These are phyloP conservation scores for Ascochyta viciae-villosae DNA, from an alignment of 2,329 filamentous ascomycete genomes.

Conservation along the genomic window DNA sequence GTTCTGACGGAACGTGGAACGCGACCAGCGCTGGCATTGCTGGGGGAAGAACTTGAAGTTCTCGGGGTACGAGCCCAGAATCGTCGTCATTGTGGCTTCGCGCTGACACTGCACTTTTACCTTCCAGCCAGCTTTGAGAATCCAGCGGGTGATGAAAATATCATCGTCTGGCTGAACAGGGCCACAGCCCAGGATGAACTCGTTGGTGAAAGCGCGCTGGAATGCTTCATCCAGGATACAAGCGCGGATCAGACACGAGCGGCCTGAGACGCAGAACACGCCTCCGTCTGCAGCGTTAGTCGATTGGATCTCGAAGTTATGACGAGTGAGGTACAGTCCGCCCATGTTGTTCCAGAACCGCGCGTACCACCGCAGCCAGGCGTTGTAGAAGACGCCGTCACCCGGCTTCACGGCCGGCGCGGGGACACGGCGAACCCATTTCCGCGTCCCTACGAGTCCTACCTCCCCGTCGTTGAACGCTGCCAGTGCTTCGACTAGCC, in stretches of 20 bases:
- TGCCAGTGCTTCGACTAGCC: constrained; percentile 24
- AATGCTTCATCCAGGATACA: constrained; percentile 34
- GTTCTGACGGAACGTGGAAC: constrained; percentile 35
- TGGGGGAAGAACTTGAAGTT: constrained; percentile 29
- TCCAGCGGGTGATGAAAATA: constrained; percentile 61
- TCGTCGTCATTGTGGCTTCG: constrained; percentile 59
- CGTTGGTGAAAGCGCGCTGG: constrained; percentile 25
- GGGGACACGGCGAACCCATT: constrained; percentile 29
- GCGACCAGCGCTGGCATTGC: constrained; percentile 38
- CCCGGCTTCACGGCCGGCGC: not conserved
- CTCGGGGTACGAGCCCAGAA: constrained; percentile 39
- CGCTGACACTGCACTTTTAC: constrained; percentile 61
- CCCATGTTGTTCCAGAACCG: constrained; percentile 36
- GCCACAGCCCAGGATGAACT: constrained; percentile 28
- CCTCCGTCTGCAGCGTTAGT: constrained; percentile 43
- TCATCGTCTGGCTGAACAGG: constrained; percentile 42
- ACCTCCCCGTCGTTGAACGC: constrained; percentile 27
- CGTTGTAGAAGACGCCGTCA: not conserved
- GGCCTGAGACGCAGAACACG: constrained; percentile 43
- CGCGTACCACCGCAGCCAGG: constrained; percentile 15
- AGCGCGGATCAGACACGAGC: constrained; percentile 35
- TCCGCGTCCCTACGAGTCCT: constrained; percentile 33
- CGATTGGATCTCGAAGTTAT: constrained; percentile 44
- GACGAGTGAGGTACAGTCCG: constrained; percentile 39
- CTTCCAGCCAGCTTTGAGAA: constrained; percentile 55